A percentile compares a stretch with the other conserved stretches of the same genome.
These are phyloP conservation scores for Penicillium cataractarum DNA, from an alignment of 495 filamentous ascomycete species.

Conservation along the genomic window DNA sequence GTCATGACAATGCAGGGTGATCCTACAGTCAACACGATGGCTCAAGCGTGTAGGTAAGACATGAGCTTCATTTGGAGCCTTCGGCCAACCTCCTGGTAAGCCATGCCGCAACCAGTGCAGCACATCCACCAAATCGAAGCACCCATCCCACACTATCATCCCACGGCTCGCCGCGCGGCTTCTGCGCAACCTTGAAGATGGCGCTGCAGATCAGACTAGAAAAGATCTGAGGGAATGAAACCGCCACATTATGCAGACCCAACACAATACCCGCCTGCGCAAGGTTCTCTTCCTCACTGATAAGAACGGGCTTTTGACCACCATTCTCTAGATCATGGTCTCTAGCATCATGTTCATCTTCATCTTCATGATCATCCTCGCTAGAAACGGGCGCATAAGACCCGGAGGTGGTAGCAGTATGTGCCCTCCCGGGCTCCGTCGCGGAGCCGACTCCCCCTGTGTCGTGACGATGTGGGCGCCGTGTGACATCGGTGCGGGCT, in stretches of 20 bases:
- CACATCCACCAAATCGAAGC: slow-evolving; percentile 76
- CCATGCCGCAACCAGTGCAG: slow-evolving; percentile 76
- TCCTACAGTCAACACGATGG: no score
- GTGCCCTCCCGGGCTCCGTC: not conserved
- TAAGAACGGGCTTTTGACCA: slow-evolving; percentile 8
- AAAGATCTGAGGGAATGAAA: slow-evolving; percentile 85
- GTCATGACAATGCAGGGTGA: no score
- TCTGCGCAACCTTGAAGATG: slow-evolving; percentile 81
- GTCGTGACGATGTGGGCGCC: slow-evolving; percentile 55
- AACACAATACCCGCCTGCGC: slow-evolving; percentile 84
- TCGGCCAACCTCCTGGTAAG: slow-evolving; percentile 54
- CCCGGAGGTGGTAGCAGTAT: slow-evolving; percentile 2
- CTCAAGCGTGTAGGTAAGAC: no score
- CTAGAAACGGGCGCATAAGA: slow-evolving; percentile 15
- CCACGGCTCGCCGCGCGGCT: slow-evolving; percentile 76
- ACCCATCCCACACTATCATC: slow-evolving; percentile 88
- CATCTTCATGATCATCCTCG: slow-evolving; percentile 16
- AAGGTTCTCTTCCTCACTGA: slow-evolving; percentile 34
- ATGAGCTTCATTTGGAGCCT: slow-evolving; percentile 24
- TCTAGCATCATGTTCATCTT: not conserved
- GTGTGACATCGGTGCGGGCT: slow-evolving; percentile 70
- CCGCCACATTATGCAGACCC: slow-evolving; percentile 89
- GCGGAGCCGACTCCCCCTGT: slow-evolving; percentile 15
- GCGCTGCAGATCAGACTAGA: slow-evolving; percentile 79
- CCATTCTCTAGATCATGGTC: slow-evolving; percentile 37